Evolutionary conservation across 1,284 basidiomycete genomes (phyloP), one percentile per base, ranked within the genome.

Genomic region (Trichosporon sp.): DNA sequence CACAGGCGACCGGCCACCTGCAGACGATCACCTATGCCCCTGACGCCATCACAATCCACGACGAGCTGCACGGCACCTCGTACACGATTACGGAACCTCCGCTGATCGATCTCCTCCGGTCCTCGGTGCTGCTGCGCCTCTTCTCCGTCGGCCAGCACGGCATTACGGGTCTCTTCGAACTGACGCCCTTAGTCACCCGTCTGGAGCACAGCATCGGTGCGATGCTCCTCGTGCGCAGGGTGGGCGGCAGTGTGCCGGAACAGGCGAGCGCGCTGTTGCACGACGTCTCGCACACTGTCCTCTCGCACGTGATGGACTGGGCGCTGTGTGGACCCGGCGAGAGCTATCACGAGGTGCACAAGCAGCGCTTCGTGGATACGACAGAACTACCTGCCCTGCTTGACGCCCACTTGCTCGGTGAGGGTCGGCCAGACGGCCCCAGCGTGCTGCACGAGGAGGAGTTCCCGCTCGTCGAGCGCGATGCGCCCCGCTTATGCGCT

Each of bases 141-240:
- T 65, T 21, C 2, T 38, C 65, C 3, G 73, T 74, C 1, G 66
- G 66, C 16, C 73, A 74, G 65, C 73, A 74, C 16, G 73, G 73
- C 5, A 72, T 74, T 26, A 70, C 71, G 10, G 73, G 64, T 21
- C 69, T 70, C 10, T 26, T 74, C 4, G 67, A 66, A 2, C 65
- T 65, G 19, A 74, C 73, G 1, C 67, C 73, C 2, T 65, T 51
- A 4, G 73, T 74, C 8, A 72, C 73, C 1, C 71, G 73, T 8
- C 71, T 74, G 31, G 73, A 74, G 37, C 73, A 74, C 66, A 43
- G 31, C 4, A 54, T 74, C n/a, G 73, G 73, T 8, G 73, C 73
- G 0, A 65, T 74, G 71, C 32, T 74, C 8, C 71, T 74, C 14
- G 73, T 74, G 1, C 69, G 73, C 14, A 5, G 21, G 3, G 73